Base-by-base conservation (phyloP, 306 rosid species). In the Vigna radiata region DNA sequence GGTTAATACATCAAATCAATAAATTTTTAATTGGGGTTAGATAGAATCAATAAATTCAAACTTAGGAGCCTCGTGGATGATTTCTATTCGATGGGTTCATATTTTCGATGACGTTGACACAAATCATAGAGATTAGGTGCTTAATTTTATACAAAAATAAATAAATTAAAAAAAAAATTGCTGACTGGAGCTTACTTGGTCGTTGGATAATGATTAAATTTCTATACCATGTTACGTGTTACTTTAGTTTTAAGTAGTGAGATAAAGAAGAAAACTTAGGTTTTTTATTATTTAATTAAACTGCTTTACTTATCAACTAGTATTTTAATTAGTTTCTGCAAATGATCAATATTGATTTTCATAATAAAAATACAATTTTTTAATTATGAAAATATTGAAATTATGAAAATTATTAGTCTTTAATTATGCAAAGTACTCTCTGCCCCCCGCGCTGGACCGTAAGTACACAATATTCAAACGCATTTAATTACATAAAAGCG, bases 41-140 rank as follows among this genome's bases (percentile, higher is more conserved):
- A 50, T 66, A 46, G 47, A 56, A 67, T 67, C 75, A 67, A 67
- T 5, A 12, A 17, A 54, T 67, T 41, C 61, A 43, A 67, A 41
- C 47, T 16, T 67, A 41, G 47, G 27, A 41, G 59, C 56, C 27
- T 49, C 48, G 66, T 33, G 71, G 65, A 47, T 39, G 54, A 62
- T 58, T 67, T 74, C 37, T 15, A 76, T 50, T 75, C 60, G 58
- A 23, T 76, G 61, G 6, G n/a, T 70, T 62, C 63, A 52, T 70
- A 62, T 46, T 55, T 82, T 62, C 7, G 25, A 43, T 70, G 70
- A 64, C 39, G 46, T 52, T 37, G 19, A 0, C 54, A 43, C 73
- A 31, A 80, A 58, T 63, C 49, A 21, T 1, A 70, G 73, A 62
- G 69, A 81, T 68, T 17, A 44, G 60, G 37, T 60, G 47, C n/a